Evolutionary conservation across 257 asterid species (phyloP), one percentile per base, ranked within the genome.

Genomic region (Ilex aquifolium): DNA sequence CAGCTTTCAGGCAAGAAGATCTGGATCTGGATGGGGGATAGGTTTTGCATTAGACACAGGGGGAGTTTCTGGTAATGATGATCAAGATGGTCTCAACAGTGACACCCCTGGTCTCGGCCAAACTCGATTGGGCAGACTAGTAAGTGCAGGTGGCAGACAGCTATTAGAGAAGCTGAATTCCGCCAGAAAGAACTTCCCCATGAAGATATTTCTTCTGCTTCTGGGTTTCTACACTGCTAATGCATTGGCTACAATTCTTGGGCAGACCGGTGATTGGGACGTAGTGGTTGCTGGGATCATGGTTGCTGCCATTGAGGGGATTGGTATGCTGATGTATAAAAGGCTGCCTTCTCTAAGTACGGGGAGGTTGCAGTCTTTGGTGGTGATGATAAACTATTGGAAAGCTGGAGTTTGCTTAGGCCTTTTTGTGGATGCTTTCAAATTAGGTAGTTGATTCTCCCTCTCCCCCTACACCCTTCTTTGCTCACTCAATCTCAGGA

Each of bases 191-290:
- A 81, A 81, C 69, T 90, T 90, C 10, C 99, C 99, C 13, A 79
- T 79, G 83, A 93, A 93, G 72, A 81, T 90, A 54, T 90, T 93
- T 78, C 97, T 93, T 36, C 85, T 93, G 36, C 96, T 93, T 32
- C 74, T 93, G 2, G 99, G 99, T 11, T 93, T 93, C 84, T 90
- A 93, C 83, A 90, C 95, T 0, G 99, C 96, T 39, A 93, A 93
- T 57, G 95, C 96, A 36, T 82, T 93, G 63, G 95, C 97, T 27
- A 87, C 97, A 1, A 87, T 90, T 80, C 86, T 90, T 2, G 99
- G 99, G 57, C 99, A 93, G 74, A 93, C 99, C 0, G 96, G 99
- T 1, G 97, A 93, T 70, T 93, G 99, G 99, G 99, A 93, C 59
- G 99, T 90, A 17, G 67, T 92, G 14, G 99, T 92, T 56, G 99